Evolutionary conservation across 73 alveolate genomes (phyloP), one percentile per base, ranked within the genome.

Genomic region (Symbiodinium pilosum): DNA sequence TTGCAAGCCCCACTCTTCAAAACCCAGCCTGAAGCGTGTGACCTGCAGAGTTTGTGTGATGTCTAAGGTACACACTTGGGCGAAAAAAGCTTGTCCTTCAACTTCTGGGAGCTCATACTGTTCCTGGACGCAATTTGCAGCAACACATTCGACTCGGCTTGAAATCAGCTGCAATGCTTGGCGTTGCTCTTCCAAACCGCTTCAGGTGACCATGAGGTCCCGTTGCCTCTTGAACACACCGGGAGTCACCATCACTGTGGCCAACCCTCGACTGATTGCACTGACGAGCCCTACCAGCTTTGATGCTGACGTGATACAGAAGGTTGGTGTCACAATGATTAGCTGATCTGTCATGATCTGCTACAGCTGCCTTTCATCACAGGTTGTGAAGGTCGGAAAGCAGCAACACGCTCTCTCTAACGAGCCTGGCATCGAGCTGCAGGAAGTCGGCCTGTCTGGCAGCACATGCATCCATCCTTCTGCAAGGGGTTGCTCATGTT

Each of bases 281-380:
- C 18, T 91, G 56, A 69, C 97, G 39, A 71, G 89, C 39, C 97
- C 97, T n/a, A 68, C 77, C 42, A 71, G 89, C 81, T 91, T 91
- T 71, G 97, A 91, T 32, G 77, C 97, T 12, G 54, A 41, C 1
- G 97, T 91, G 89, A 71, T 91, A 18, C 97, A 71, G 56, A 52
- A 34, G 47, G 86, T 30, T 34, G 2, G 7, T 47, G 20, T 8
- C 81, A 11, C 8, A n/a, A n/a, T n/a, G n/a, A n/a, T n/a, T n/a
- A n/a, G n/a, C n/a, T n/a, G n/a, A n/a, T n/a, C n/a, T n/a, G n/a
- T n/a, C n/a, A n/a, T n/a, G n/a, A n/a, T n/a, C 14, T 47, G 21
- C 59, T 47, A 47, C 59, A 47, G 59, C 14, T 47, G 21, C 59
- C 16, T 7, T 56, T 16, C 75, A 5, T 11, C 75, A n/a, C 81